Evolutionary conservation across 1,284 basidiomycete genomes (phyloP), one percentile per base, ranked within the genome.

Genomic region (Schizophyllum amplum): DNA sequence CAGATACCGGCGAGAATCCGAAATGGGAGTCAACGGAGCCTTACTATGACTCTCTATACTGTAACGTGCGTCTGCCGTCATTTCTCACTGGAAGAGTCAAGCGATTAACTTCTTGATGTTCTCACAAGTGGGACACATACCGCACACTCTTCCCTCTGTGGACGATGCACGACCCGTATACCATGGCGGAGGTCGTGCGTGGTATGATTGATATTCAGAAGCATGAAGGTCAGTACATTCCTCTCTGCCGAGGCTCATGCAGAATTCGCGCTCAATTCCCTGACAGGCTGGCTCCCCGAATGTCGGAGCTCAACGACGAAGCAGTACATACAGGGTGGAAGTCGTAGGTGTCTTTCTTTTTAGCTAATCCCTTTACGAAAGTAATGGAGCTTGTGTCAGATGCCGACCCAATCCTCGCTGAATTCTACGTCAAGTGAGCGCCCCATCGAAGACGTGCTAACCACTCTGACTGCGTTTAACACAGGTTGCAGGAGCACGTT

Each of bases 1-100:
- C 51, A 84, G 83, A 86, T 63, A 82, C 82, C 1, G 83, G 80
- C n/a, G 85, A 87, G 66, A 87, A 86, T 61, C 83, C 84, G 0
- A 74, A 75, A 33, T 86, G 83, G 81, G 76, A 77, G 51, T 85
- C 84, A 0, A 76, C 74, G 0, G 83, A 85, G 61, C 84, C 84
- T 1, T 85, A 84, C 61, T 86, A 75, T 58, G 84, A 87, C 59
- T 84, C 83, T 0, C 78, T 84, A 57, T 88, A 85, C 63, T 87
- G 84, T 67, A 86, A 85, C 59, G 82, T 83, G 59, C 24, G 77
- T 65, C 5, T 20, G 57, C n/a, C 25, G 54, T 54, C 22, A 27
- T 46, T 50, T 3, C 2, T 20, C 9, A 4, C 13, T 9, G 4
- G 3, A 21, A 11, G 23, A 15, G 13, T 47, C 11, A 17, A 58